These are phyloP conservation scores for Urtica urens DNA, from an alignment of 306 rosid species.

Conservation along the genomic window DNA sequence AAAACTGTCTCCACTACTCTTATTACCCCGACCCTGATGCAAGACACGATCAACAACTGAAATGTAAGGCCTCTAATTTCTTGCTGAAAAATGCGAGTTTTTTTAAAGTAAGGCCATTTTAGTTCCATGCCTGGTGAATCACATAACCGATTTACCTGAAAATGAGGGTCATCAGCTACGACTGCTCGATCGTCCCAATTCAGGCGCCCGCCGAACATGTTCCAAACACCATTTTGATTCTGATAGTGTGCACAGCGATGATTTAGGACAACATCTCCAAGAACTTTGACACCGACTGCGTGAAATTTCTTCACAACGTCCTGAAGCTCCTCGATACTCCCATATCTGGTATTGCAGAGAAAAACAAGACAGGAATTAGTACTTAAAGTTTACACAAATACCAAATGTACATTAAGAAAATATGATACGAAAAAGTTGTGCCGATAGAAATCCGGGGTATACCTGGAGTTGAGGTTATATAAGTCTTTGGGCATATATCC, in stretches of 20 bases:
- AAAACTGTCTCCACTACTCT: slow-evolving; percentile 86
- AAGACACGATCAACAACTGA: background rate
- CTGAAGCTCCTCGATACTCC: slow-evolving; percentile 72
- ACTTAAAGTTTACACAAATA: no score
- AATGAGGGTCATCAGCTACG: slow-evolving; percentile 96
- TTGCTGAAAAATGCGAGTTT: background rate
- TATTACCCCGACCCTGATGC: slow-evolving; percentile 82
- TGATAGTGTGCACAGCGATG: slow-evolving; percentile 83
- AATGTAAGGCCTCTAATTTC: slow-evolving; percentile 8
- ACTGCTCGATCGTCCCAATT: slow-evolving; percentile 97
- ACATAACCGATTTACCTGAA: slow-evolving; percentile 67
- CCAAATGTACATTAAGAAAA: no score
- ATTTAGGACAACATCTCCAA: slow-evolving; percentile 95
- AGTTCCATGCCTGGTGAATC: background rate
- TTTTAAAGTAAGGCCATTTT: background rate
- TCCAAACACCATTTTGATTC: slow-evolving; percentile 94
- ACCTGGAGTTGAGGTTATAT: slow-evolving; percentile 91
- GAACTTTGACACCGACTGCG: slow-evolving; percentile 52
- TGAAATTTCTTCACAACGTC: slow-evolving; percentile 61
- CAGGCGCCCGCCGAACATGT: slow-evolving; percentile 83
- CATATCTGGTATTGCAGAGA: slow-evolving; percentile 46
- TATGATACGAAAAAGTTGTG: no score
- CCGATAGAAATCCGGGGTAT: no score
- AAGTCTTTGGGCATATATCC: slow-evolving; percentile 96
- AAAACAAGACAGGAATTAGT: no score